These are phyloP conservation scores for Coemansia sp. DNA, from an alignment of 192 early-diverging fungal species.

Conservation along the genomic window DNA sequence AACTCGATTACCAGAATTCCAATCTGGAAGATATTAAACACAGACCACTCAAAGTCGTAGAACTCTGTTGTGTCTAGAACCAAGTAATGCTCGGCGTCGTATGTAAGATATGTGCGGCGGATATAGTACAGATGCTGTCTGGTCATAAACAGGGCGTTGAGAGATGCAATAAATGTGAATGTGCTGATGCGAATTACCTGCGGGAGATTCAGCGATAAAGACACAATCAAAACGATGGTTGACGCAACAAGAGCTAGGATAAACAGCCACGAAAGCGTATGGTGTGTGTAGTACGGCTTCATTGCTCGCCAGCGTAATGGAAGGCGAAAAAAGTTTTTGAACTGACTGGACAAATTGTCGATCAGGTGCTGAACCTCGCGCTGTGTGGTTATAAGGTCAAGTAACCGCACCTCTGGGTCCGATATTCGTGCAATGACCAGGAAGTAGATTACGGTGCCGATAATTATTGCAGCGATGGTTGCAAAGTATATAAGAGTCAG, in stretches of 20 bases:
- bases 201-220: conserved; percentile 27
- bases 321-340: conserved; percentile 50
- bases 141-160: conserved; percentile 53
- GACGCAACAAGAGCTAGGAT: conserved; percentile 34
- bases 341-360: conserved; percentile 57
- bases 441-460: conserved; percentile 55
- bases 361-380: conserved; percentile 58
- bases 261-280: conserved; percentile 52
- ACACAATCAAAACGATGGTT: conserved; percentile 28
- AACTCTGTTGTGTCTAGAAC: conserved; percentile 47
- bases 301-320: conserved; percentile 53
- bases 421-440: conserved; percentile 52
- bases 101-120: conserved; percentile 40
- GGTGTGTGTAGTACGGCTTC: conserved; percentile 51
- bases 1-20: conserved; percentile 71
- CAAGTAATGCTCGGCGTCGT: conserved; percentile 49
- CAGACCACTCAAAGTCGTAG: conserved; percentile 43
- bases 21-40: conserved; percentile 72
- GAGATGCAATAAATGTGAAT: conserved; percentile 36
- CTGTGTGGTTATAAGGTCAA: conserved; percentile 58
- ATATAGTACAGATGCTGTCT: conserved; percentile 56
- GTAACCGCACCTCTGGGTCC: conserved; percentile 54
- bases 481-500: conserved; percentile 55
- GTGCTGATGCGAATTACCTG: conserved; percentile 44
- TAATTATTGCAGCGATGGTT: conserved; percentile 47